These are phyloP conservation scores for Immersiella caudata DNA, from an alignment of 495 filamentous ascomycete species.

Conservation along the genomic window DNA sequence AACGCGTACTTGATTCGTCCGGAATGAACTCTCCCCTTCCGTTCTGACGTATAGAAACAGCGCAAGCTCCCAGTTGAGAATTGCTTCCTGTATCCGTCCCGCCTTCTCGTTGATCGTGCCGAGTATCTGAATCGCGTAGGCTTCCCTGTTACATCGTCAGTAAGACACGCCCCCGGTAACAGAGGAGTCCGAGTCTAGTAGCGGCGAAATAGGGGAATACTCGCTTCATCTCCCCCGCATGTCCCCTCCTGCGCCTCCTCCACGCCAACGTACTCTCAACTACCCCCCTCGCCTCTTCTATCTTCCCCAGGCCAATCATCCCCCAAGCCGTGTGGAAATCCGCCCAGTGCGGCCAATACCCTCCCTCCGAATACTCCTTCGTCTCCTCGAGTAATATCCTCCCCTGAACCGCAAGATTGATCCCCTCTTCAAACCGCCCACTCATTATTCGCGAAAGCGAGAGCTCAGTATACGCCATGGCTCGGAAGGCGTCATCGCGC, in stretches of 20 bases:
- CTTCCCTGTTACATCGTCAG: no score
- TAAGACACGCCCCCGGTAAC: no score
- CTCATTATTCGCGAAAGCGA: background rate
- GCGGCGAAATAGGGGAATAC: background rate
- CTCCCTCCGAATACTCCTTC: background rate
- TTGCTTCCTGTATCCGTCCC: background rate
- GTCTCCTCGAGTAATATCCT: background rate
- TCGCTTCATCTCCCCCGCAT: background rate
- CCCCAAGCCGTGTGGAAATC: constrained; percentile 3
- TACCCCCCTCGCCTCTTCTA: background rate
- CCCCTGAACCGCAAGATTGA: background rate
- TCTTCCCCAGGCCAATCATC: background rate
- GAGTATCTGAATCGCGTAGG: constrained; percentile 4
- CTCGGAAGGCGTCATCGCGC: background rate
- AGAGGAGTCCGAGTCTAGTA: background rate
- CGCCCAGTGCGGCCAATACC: constrained; percentile 10
- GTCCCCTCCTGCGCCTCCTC: background rate
- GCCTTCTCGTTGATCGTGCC: constrained; percentile 8
- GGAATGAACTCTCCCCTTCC: constrained; percentile 7
- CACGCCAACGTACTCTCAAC: background rate
- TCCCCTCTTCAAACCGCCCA: background rate
- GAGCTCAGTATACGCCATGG: constrained; percentile 10
- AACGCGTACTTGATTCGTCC: constrained; percentile 7
- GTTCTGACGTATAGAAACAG: constrained; percentile 1
- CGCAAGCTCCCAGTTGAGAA: constrained; percentile 1